These are phyloP conservation scores for Paxillus involutus DNA, from an alignment of 768 basidiomycete species.

Conservation along the genomic window DNA sequence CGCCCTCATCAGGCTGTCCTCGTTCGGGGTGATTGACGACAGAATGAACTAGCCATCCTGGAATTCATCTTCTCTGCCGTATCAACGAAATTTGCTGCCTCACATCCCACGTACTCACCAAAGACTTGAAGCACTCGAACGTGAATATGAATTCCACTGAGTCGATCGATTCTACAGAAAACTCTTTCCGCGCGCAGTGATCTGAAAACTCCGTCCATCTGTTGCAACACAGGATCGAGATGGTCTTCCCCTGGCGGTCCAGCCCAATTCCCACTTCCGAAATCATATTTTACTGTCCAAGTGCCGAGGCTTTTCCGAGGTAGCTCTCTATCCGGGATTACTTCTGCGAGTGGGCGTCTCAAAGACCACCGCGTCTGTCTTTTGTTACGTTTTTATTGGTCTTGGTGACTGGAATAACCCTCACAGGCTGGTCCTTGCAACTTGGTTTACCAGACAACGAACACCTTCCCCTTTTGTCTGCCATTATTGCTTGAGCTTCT, in stretches of 20 bases:
- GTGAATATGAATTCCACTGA: too few species aligned
- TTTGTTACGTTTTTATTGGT: background rate
- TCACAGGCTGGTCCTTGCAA: conserved; percentile 16
- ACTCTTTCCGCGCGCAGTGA: too few species aligned
- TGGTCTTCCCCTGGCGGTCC: background rate
- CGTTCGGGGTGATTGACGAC: background rate
- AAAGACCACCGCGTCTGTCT: background rate
- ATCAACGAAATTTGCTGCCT: background rate
- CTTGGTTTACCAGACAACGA: background rate
- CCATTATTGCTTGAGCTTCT: background rate
- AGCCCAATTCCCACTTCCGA: background rate
- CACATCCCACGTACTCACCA: background rate
- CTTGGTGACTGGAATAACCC: conserved; percentile 4
- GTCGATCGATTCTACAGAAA: too few species aligned
- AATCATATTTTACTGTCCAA: too few species aligned
- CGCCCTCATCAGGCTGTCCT: background rate
- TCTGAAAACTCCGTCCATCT: too few species aligned
- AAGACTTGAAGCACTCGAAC: too few species aligned
- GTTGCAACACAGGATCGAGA: background rate
- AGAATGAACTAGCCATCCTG: too few species aligned
- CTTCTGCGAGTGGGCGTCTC: conserved; percentile 3
- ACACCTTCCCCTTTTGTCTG: background rate
- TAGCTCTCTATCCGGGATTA: background rate
- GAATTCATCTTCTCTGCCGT: background rate
- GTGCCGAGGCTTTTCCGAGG: background rate